phyloP scores from a whole-genome alignment of 129 eudicot species.

The Artemisia argyi region DNA sequence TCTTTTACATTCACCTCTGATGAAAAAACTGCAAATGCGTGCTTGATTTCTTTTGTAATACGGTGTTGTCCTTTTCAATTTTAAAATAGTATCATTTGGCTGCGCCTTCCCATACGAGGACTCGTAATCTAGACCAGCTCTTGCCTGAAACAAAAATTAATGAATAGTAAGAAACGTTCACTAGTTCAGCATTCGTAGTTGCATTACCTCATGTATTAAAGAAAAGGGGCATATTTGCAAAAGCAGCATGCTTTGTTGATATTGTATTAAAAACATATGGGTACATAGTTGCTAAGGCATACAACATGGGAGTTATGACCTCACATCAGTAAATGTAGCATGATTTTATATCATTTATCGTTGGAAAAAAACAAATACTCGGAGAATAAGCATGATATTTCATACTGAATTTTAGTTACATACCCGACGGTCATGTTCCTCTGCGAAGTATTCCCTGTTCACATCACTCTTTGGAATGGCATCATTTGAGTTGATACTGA shows the following conservation, averaged over 20 bases:
- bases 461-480: slow-evolving; percentile 92
- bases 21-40: slow-evolving; percentile 67
- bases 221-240: neutral
- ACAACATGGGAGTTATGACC: too few species aligned
- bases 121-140: slow-evolving; percentile 75
- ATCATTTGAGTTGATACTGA: slow-evolving; percentile 72
- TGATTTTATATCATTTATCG: neutral
- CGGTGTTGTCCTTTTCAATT: slow-evolving; percentile 74
- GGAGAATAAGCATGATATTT: neutral
- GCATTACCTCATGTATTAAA: neutral
- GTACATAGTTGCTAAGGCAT: too few species aligned
- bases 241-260: neutral
- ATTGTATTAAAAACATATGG: too few species aligned
- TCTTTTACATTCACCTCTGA: slow-evolving; percentile 74
- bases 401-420: neutral
- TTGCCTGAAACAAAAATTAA: slow-evolving; percentile 40
- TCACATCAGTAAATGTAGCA: neutral
- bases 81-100: slow-evolving; percentile 70
- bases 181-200: neutral
- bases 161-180: too few species aligned
- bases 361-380: neutral
- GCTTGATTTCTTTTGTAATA: slow-evolving; percentile 76
- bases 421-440: slow-evolving; percentile 97
- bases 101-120: slow-evolving; percentile 68
- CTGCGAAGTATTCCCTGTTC: slow-evolving; percentile 84